Base-by-base conservation (phyloP, 306 rosid species). In the Vachellia pachyceras region DNA sequence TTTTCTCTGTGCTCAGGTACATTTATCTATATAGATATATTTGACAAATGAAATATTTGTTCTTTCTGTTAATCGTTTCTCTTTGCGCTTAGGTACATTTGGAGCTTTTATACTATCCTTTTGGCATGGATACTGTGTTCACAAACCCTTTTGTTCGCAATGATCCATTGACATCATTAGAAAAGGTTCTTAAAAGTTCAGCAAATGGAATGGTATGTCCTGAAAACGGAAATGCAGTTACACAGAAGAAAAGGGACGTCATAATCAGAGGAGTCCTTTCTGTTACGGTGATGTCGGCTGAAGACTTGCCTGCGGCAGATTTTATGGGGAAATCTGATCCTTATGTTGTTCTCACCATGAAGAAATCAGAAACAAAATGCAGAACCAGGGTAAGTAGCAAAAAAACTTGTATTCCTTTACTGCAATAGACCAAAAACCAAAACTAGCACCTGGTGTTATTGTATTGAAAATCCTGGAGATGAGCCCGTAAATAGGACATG, bases 321-420 rank as follows among this genome's bases (percentile, higher is more conserved):
- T 75, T 96, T 54, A 79, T 90, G 88, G 99, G 99, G 61, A 96
- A 93, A 84, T 88, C 98, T 72, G 99, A 96, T 85, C 99, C 99
- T 72, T 96, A 86, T 80, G 98, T 84, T 80, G 82, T 89, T 47
- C 91, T 96, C 82, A 89, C 87, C 70, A 76, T 96, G 93, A 96
- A 92, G 90, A 96, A 96, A 88, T 82, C 99, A 69, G 99, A 52
- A 83, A 79, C 89, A 10, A 96, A 82, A 84, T 90, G 90, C 82
- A 89, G 91, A 89, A 93, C 98, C 54, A 86, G 99, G 91, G 99
- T 96, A 93, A 77, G 82, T 15, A 73, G 64, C 39, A 55, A 33
- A n/a, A n/a, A n/a, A 73, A 47, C 6, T 47, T n/a, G n/a, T n/a
- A n/a, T n/a, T n/a, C n/a, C n/a, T n/a, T n/a, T n/a, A n/a, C n/a